Base-by-base conservation (phyloP, 2,329 filamentous ascomycete species). In the Calonectria pseudoturangicola region DNA sequence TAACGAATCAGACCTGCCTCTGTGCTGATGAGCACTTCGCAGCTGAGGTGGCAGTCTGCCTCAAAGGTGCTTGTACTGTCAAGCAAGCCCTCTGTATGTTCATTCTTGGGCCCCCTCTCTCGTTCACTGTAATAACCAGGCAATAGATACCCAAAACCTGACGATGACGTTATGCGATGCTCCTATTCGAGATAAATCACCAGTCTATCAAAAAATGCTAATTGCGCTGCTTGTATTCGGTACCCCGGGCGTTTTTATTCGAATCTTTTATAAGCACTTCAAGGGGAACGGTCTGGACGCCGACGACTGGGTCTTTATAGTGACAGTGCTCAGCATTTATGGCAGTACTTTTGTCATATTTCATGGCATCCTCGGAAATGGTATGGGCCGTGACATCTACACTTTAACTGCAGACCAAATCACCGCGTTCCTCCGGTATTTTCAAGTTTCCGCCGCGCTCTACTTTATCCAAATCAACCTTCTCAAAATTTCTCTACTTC, bases 401-500 rank as follows among this genome's bases (percentile, higher is more conserved):
- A 50, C 47, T 16, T 25, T 50, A 28, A 50, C 47, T 16, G 10
- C 47, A 50, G 25, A 28, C 10, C 9, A 50, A 7, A 50, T 50
- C 27, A 50, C 47, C 12, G 5, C 47, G 3, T 50, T 50, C 7
- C 47, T 27, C 5, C 47, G 15, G 8, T 27, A 50, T 13, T 50
- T 50, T 28, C 47, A 50, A 25, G 16, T 27, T 28, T 27, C 25
- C 15, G 21, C 47, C 2, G 10, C 27, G 28, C 27, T 50, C 15
- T 50, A 50, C 16, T 50, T 50, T 28, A 27, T 50, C 25, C 47
- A 50, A 28, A 50, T 50, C 47, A 50, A 50, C 25, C 47, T 50
- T 16, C 47, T 50, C 47, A 50, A 50, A 13, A 50, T 50, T 3
- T 50, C 47, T 28, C 25, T 50, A 16, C 47, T 50, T 50, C 27